A percentile compares a stretch with the other conserved stretches of the same genome.
phyloP scores from a whole-genome alignment of 768 basidiomycete species.

The Myochromella boudieri region DNA sequence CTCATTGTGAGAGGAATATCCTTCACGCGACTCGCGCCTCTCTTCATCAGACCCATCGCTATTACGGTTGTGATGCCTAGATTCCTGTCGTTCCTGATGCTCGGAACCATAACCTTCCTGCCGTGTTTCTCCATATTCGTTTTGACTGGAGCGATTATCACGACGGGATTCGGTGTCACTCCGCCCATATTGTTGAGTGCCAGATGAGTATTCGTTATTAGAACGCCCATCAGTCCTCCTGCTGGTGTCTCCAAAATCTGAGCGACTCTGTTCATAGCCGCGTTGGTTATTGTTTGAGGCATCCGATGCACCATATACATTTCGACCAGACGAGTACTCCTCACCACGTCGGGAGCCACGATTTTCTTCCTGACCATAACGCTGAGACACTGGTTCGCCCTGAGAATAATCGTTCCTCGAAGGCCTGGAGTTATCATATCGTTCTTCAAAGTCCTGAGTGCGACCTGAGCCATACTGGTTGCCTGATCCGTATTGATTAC shows the following conservation, averaged over 20 bases:
- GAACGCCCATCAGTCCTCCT: no score
- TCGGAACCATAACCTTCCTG: neutral
- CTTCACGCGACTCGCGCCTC: neutral
- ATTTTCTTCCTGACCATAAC: conserved; percentile 11
- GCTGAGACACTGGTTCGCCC: conserved; percentile 3
- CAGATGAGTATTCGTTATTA: neutral
- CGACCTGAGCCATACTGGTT: conserved; percentile 5
- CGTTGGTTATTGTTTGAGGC: no score
- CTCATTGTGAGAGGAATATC: conserved; percentile 16
- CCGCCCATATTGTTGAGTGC: conserved; percentile 2
- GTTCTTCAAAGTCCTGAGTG: conserved; percentile 1
- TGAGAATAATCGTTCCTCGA: conserved; percentile 5
- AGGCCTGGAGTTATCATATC: conserved; percentile 6
- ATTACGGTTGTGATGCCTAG: conserved; percentile 1
- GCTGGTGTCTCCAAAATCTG: no score
- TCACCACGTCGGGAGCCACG: conserved; percentile 14
- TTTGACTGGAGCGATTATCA: neutral
- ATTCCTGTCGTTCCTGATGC: neutral
- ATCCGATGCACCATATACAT: no score
- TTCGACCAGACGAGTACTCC: neutral
- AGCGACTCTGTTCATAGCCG: no score
- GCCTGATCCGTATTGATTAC: conserved; percentile 7
- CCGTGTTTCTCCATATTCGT: conserved; percentile 5
- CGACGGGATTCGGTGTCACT: neutral
- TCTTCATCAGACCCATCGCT: conserved; percentile 3